phyloP scores from a whole-genome alignment of 495 filamentous ascomycete species.

The Entonaema liquescens region DNA sequence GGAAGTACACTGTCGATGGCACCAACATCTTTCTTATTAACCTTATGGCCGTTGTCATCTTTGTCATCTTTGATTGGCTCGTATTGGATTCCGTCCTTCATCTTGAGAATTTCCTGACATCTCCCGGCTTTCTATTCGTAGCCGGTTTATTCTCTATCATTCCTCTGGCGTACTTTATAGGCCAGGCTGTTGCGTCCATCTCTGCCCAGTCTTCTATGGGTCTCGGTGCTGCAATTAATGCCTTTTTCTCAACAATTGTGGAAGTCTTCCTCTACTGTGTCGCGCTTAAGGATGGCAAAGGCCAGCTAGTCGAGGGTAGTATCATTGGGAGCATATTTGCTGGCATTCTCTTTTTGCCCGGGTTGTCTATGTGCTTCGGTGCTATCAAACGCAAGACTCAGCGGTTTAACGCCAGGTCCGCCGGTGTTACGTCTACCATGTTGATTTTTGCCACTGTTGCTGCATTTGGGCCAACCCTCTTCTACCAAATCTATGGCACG shows the following conservation, averaged over 20 bases:
- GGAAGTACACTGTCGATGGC: constrained; percentile 98
- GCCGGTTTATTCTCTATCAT: constrained; percentile 90
- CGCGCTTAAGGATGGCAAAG: constrained; percentile 92
- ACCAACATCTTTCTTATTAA: constrained; percentile 99
- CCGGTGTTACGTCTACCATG: constrained; percentile 98
- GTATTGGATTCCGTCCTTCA: constrained; percentile 73
- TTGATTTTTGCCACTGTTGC: constrained; percentile 95
- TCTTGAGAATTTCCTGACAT: constrained; percentile 74
- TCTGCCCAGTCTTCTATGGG: constrained; percentile 99
- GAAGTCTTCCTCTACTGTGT: constrained; percentile 99
- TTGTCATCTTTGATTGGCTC: constrained; percentile 92
- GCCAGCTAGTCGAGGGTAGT: constrained; percentile 91
- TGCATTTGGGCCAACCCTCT: constrained; percentile 97
- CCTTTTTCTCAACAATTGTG: constrained; percentile 98
- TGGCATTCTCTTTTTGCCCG: constrained; percentile 93
- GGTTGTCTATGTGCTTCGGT: constrained; percentile 98
- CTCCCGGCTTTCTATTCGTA: constrained; percentile 84
- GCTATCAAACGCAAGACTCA: constrained; percentile 98
- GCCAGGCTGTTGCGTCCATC: constrained; percentile 98
- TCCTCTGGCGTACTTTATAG: constrained; percentile 98
- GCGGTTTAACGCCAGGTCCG: constrained; percentile 96
- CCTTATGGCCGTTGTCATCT: constrained; percentile 85
- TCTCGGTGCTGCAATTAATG: constrained; percentile 96
- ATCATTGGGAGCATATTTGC: constrained; percentile 98
- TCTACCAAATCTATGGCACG: constrained; percentile 98